A percentile compares a stretch with the other conserved stretches of the same genome.
These are phyloP conservation scores for Penicillium sp. DNA, from an alignment of 2,329 filamentous ascomycete species.

Conservation along the genomic window DNA sequence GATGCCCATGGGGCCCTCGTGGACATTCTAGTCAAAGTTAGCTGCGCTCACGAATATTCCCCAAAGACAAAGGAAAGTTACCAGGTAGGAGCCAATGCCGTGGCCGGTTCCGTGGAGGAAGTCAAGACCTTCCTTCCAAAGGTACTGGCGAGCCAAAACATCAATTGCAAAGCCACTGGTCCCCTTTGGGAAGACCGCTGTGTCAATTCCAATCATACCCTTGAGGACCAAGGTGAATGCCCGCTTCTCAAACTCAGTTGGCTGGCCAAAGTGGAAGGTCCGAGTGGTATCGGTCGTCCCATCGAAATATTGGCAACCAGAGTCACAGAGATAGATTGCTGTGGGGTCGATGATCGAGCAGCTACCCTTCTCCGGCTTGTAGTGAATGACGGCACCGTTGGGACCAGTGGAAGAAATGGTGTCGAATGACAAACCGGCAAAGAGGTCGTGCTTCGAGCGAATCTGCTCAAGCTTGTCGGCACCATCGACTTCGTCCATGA, in stretches of 20 bases:
- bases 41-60: background rate
- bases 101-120: conserved; percentile 97
- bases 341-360: conserved; percentile 82
- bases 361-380: conserved; percentile 78
- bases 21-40: conserved; percentile 65
- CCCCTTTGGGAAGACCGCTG: conserved; percentile 86
- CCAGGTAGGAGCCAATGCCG: conserved; percentile 85
- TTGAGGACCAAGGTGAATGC: conserved; percentile 94
- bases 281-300: conserved; percentile 95
- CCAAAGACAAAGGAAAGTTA: conserved; percentile 20
- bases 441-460: conserved; percentile 63
- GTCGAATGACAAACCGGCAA: conserved; percentile 87
- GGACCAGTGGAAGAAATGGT: conserved; percentile 94
- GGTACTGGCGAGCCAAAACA: conserved; percentile 78
- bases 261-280: conserved; percentile 86
- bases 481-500: conserved; percentile 83
- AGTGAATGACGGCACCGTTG: conserved; percentile 94
- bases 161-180: conserved; percentile 93
- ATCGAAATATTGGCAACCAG: conserved; percentile 92
- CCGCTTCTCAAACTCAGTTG: conserved; percentile 77
- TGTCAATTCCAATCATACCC: conserved; percentile 85
- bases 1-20: conserved; percentile 95
- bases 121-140: conserved; percentile 91
- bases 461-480: conserved; percentile 80
- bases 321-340: conserved; percentile 91